These are phyloP conservation scores for Cystobasidiaceae sp. DNA, from an alignment of 1,284 basidiomycete species.

Conservation along the genomic window DNA sequence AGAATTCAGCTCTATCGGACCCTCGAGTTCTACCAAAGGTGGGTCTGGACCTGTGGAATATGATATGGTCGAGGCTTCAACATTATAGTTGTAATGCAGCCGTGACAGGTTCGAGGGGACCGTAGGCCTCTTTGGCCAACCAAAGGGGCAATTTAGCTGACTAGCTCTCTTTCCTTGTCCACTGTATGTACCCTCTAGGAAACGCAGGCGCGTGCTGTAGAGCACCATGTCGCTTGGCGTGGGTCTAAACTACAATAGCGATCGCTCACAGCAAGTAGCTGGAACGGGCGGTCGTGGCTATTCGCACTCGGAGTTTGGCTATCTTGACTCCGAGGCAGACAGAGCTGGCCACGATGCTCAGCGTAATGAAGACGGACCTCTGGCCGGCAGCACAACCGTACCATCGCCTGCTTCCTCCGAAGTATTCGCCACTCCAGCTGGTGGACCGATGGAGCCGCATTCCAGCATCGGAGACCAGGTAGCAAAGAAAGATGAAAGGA, in stretches of 20 bases:
- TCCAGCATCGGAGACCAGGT: too few species aligned
- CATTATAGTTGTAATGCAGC: too few species aligned
- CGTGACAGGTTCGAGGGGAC: too few species aligned
- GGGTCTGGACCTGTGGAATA: too few species aligned
- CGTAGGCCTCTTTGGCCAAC: too few species aligned
- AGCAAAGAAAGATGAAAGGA: too few species aligned
- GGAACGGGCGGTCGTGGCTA: background rate
- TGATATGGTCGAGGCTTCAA: too few species aligned
- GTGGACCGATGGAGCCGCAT: too few species aligned
- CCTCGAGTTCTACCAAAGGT: too few species aligned
- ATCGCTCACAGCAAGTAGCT: constrained; percentile 1
- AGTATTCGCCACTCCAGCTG: too few species aligned
- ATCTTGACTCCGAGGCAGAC: background rate
- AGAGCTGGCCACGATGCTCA: background rate
- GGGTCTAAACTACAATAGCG: constrained; percentile 4
- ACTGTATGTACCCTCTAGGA: background rate
- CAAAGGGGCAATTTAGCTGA: background rate
- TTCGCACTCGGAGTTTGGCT: background rate
- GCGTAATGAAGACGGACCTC: background rate
- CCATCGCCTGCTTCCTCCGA: too few species aligned
- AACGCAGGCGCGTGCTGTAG: background rate
- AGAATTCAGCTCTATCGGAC: too few species aligned
- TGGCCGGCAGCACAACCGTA: background rate
- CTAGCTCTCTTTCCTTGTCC: background rate
- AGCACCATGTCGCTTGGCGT: background rate